phyloP scores from a whole-genome alignment of 2,329 filamentous ascomycete genomes.

The Parastagonospora avenae region DNA sequence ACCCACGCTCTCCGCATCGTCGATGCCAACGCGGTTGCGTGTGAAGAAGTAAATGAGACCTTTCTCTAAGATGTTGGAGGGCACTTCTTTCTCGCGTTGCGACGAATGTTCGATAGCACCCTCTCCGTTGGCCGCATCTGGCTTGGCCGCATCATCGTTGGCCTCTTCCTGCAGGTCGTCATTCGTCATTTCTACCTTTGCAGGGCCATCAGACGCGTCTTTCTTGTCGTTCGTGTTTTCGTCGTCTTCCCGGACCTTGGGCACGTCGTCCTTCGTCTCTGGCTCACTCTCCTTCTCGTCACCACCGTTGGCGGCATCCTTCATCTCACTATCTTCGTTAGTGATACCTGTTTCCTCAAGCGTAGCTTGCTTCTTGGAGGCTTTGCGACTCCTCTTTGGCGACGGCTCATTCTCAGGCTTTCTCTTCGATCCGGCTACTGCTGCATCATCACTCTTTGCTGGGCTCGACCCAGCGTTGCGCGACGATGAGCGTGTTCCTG shows the following conservation, averaged over 20 bases:
- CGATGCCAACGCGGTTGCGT: constrained; percentile 74
- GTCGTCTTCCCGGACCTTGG: constrained; percentile 20
- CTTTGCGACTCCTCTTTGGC: constrained; percentile 52
- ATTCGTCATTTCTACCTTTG: constrained; percentile 10
- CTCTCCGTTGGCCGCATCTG: constrained; percentile 27
- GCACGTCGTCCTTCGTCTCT: constrained; percentile 9
- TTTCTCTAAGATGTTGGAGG: constrained; percentile 77
- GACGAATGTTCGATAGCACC: constrained; percentile 55
- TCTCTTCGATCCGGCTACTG: constrained; percentile 46
- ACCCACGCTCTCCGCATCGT: constrained; percentile 69
- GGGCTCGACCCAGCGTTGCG: constrained; percentile 29
- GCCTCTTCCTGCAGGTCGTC: constrained; percentile 31
- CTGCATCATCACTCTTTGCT: constrained; percentile 34
- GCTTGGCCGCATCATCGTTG: constrained; percentile 2
- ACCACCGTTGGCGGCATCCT: constrained; percentile 23
- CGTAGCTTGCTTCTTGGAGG: constrained; percentile 55
- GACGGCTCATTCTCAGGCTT: constrained; percentile 46
- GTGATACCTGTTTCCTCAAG: constrained; percentile 57
- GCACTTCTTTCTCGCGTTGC: constrained; percentile 56
- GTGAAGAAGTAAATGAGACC: constrained; percentile 92
- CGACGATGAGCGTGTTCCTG: constrained; percentile 34
- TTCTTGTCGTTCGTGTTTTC: constrained; percentile 17
- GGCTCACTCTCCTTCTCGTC: constrained; percentile 5
- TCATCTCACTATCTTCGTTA: constrained; percentile 43
- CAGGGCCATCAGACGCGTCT: constrained; percentile 2